Base-by-base conservation (phyloP, 208 protist species). In the Endotrypanum monterogeii region DNA sequence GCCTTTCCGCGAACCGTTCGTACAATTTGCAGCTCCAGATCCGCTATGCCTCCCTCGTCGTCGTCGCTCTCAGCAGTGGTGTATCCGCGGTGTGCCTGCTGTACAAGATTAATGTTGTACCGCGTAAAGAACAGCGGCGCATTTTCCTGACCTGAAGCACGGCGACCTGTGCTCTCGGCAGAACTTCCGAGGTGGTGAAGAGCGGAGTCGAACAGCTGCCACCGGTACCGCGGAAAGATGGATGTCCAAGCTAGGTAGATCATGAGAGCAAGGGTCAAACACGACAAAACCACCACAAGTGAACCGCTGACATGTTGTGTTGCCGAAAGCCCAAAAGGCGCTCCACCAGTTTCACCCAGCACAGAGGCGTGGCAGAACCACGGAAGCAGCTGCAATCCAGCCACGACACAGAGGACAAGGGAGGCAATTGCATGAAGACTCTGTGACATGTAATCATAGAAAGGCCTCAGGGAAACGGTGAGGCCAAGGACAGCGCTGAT, bases 381-480 rank as follows among this genome's bases (percentile, higher is more conserved):
- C 25, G 83, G 83, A 30, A 87, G 61, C 67, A 83, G 67, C 69
- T 87, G 78, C 37, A 87, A 30, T 16, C 63, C 55, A 25, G 57
- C 25, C 52, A 75, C 66, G 2, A 79, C 8, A 23, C 74, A 72
- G 54, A 83, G 62, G 5, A 54, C n/a, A 1, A 80, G 44, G 3
- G 60, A 75, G 6, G 60, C 37, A 30, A 74, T 55, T 39, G 71
- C 56, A 54, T 82, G 71, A 50, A 75, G 61, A 48, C 65, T 72
- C 62, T 79, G 73, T 55, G 73, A 28, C 16, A 70, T 46, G 35
- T 50, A 58, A 55, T 39, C 32, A 32, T 68, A 71, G 68, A 71
- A 79, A 1, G 80, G 80, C 46, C 57, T 51, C 0, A 74, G 11
- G 67, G 71, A 78, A 14, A 80, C 54, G 8, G 73, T 74, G 18